These are phyloP conservation scores for Solanum neorickii DNA, from an alignment of 257 asterid genomes.

Conservation along the genomic window DNA sequence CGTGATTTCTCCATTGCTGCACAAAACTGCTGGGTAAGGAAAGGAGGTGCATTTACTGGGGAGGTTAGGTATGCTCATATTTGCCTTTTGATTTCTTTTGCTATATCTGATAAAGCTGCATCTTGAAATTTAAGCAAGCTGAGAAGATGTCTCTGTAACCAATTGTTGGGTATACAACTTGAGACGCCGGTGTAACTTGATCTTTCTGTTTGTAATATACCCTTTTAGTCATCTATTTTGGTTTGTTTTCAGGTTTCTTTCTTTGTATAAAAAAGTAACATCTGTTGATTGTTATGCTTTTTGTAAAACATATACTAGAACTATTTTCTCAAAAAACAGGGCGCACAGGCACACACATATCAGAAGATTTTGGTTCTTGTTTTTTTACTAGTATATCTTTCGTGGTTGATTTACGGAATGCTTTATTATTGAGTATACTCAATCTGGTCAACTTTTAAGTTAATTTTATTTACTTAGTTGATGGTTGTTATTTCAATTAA, in stretches of 20 bases:
- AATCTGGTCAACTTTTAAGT: background rate
- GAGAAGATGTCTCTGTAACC: background rate
- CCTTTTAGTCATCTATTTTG: background rate
- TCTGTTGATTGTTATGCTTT: background rate
- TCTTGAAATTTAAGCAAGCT: background rate
- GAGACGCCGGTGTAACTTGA: background rate
- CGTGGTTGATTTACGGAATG: background rate
- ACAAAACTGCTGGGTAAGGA: slow-evolving; percentile 36
- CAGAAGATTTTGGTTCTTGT: background rate
- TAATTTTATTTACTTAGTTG: background rate
- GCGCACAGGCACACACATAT: background rate
- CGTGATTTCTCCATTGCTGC: slow-evolving; percentile 36
- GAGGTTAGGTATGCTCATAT: slow-evolving; percentile 27
- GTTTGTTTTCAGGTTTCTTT: background rate
- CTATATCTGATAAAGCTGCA: background rate
- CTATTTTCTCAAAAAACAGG: background rate
- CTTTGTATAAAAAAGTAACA: background rate
- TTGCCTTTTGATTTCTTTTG: background rate
- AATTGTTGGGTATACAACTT: background rate
- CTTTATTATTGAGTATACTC: background rate
- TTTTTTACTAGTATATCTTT: background rate
- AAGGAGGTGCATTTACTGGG: slow-evolving; percentile 33
- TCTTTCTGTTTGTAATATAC: background rate
- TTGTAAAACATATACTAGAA: background rate
- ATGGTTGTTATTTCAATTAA: background rate